Percentiles rank a stretch among this genome's conserved stretches.
These are phyloP conservation scores for Amanita phalloides DNA, from an alignment of 768 basidiomycete species.

Conservation along the genomic window DNA sequence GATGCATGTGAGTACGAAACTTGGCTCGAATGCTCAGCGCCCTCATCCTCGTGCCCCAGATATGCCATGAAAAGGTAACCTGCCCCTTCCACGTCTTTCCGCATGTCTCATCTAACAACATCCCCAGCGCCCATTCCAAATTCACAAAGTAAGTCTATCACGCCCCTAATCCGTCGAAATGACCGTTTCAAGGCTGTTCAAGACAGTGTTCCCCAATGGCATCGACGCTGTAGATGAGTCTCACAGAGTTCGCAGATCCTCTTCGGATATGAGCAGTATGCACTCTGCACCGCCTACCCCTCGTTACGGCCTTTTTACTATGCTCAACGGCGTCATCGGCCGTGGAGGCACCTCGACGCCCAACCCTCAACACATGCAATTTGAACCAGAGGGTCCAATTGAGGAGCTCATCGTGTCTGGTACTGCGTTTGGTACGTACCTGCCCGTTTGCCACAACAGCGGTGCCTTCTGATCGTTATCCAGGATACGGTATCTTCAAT, in stretches of 20 bases:
- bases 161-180: neutral
- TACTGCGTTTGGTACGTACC: conserved; percentile 57
- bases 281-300: neutral
- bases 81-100: neutral
- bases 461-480: neutral
- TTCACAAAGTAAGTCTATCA: conserved; percentile 46
- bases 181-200: conserved; percentile 39
- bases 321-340: neutral
- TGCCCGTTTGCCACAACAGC: conserved; percentile 10
- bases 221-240: conserved; percentile 34
- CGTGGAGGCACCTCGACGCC: conserved; percentile 3
- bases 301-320: conserved; percentile 8
- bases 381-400: conserved; percentile 38
- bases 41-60: conserved; percentile 11
- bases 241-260: conserved; percentile 22
- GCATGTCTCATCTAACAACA: neutral
- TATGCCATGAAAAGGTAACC: conserved; percentile 43
- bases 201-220: conserved; percentile 54
- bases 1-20: conserved; percentile 49
- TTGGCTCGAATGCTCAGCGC: neutral
- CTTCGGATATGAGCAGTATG: neutral
- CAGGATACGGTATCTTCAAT: conserved; percentile 64
- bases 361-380: neutral
- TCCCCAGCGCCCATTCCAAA: conserved; percentile 58
- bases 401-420: conserved; percentile 70